A percentile compares a stretch with the other conserved stretches of the same genome.
phyloP scores from a whole-genome alignment of 2,329 filamentous ascomycete species.

The Claviceps humidiphila region DNA sequence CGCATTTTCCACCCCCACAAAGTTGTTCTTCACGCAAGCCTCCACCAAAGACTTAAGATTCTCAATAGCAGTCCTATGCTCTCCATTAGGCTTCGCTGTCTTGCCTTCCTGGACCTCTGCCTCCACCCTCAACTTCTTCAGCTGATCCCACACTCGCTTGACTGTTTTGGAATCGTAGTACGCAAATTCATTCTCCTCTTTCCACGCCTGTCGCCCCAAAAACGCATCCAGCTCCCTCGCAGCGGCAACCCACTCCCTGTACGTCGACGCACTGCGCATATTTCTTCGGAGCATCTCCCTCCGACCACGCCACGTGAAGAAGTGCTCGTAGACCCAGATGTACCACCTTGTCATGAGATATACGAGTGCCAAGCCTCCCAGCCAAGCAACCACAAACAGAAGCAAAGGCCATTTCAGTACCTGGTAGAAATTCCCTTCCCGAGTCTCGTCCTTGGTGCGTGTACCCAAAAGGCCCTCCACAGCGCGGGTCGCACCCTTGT shows the following conservation, averaged over 20 bases:
- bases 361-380: slow-evolving; percentile 52
- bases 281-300: slow-evolving; percentile 57
- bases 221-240: slow-evolving; percentile 70
- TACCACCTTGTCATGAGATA: slow-evolving; percentile 80
- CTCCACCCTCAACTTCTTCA: slow-evolving; percentile 48
- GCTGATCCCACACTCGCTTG: slow-evolving; percentile 60
- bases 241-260: slow-evolving; percentile 69
- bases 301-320: slow-evolving; percentile 75
- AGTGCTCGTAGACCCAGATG: slow-evolving; percentile 85
- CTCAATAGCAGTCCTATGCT: slow-evolving; percentile 43
- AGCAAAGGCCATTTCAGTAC: slow-evolving; percentile 88
- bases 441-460: slow-evolving; percentile 74
- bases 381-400: slow-evolving; percentile 66
- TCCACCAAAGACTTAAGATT: slow-evolving; percentile 69
- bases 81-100: slow-evolving; percentile 12
- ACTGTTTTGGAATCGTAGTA: slow-evolving; percentile 87
- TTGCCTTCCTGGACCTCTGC: slow-evolving; percentile 40
- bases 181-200: slow-evolving; percentile 61
- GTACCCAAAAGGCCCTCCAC: slow-evolving; percentile 32
- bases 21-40: slow-evolving; percentile 94
- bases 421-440: slow-evolving; percentile 83
- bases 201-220: slow-evolving; percentile 70
- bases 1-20: slow-evolving; percentile 86
- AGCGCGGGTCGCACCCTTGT: slow-evolving; percentile 24
- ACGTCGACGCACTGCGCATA: slow-evolving; percentile 59